Conservation (phyloP, 192 early-diverging fungal genomes). For the Coemansia pectinata region DNA sequence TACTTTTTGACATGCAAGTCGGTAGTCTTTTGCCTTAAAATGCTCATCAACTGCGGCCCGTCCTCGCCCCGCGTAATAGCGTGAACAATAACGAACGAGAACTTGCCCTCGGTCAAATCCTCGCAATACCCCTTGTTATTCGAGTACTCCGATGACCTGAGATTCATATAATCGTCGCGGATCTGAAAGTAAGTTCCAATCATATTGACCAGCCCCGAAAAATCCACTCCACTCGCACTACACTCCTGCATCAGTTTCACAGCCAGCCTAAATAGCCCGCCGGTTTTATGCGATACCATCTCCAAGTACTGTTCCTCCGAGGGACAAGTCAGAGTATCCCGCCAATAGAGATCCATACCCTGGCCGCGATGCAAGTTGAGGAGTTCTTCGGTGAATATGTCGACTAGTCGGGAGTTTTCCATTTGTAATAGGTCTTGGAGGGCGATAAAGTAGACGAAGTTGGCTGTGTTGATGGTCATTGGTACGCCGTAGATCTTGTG, state of each 20-base stretch:
- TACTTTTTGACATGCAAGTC: constrained; percentile 84
- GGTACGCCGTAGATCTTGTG: constrained; percentile 96
- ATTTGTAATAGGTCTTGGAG: constrained; percentile 71
- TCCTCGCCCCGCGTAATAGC: constrained; percentile 63
- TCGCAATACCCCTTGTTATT: constrained; percentile 98
- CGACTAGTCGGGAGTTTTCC: constrained; percentile 66
- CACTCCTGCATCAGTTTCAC: constrained; percentile 92
- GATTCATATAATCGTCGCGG: constrained; percentile 96
- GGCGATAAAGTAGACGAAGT: constrained; percentile 96
- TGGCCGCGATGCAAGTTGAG: constrained; percentile 92
- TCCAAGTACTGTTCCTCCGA: constrained; percentile 89
- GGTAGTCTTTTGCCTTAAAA: constrained; percentile 83
- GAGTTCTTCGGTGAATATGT: constrained; percentile 91
- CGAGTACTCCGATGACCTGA: constrained; percentile 82
- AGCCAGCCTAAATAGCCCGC: constrained; percentile 90
- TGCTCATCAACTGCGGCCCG: constrained; percentile 75
- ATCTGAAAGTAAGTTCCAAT: constrained; percentile 97
- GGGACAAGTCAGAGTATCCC: constrained; percentile 88
- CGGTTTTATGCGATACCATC: constrained; percentile 98
- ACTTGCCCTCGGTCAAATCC: constrained; percentile 99
- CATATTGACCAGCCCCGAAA: constrained; percentile 75
- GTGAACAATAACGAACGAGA: constrained; percentile 93
- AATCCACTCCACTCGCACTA: constrained; percentile 62
- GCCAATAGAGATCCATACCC: constrained; percentile 97
- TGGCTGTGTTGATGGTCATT: constrained; percentile 93